These are phyloP conservation scores for Euphorbia celastroides DNA, from an alignment of 441 rosid species.

Conservation along the genomic window DNA sequence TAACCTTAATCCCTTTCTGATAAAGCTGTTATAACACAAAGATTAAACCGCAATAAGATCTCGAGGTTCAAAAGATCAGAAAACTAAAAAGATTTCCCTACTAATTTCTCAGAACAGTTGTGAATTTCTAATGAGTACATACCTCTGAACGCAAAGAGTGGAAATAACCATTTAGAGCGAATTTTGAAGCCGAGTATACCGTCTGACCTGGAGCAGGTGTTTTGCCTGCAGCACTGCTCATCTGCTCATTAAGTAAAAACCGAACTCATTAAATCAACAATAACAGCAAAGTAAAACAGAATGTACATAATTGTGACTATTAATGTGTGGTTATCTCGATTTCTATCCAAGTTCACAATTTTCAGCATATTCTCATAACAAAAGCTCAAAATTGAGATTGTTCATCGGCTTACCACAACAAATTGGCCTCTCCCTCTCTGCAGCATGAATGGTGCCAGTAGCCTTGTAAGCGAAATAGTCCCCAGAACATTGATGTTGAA, in stretches of 20 bases:
- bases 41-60: slow-evolving; percentile 6
- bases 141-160: slow-evolving; percentile 95
- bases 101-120: neutral
- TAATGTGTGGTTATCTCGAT: neutral
- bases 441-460: slow-evolving; percentile 72
- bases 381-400: slow-evolving; percentile 1
- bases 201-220: slow-evolving; percentile 94
- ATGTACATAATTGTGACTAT: neutral
- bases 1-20: slow-evolving; percentile 81
- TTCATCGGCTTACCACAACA: slow-evolving; percentile 72
- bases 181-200: slow-evolving; percentile 82
- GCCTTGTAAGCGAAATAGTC: slow-evolving; percentile 75
- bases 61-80: neutral
- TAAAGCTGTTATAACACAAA: slow-evolving; percentile 41
- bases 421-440: slow-evolving; percentile 79
- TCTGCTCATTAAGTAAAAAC: slow-evolving; percentile 31
- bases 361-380: neutral
- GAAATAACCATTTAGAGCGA: slow-evolving; percentile 83
- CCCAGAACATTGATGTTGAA: slow-evolving; percentile 78
- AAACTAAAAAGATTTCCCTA: neutral
- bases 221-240: slow-evolving; percentile 99
- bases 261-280: neutral
- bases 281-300: neutral
- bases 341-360: neutral
- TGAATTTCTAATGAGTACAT: slow-evolving; percentile 6